Evolutionary conservation across 2,329 filamentous ascomycete genomes (phyloP).

Genomic region (Fusarium albosuccineum): DNA sequence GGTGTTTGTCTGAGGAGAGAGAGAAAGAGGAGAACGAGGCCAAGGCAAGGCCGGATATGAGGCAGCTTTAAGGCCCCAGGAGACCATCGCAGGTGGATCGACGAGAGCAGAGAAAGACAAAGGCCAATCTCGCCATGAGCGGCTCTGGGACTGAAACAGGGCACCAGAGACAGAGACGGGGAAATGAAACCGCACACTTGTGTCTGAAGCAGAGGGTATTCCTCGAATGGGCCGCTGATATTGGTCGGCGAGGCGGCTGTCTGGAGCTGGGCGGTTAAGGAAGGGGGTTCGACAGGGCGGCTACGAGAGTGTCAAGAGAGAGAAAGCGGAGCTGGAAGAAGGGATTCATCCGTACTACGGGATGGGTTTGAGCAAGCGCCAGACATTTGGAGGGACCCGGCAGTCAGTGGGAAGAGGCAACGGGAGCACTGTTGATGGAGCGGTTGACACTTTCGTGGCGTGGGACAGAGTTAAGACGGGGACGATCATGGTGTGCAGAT

Average conservation of each 20-base stretch:
- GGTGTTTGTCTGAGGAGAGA: slow-evolving; percentile 43
- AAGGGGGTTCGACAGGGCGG: slow-evolving; percentile 34
- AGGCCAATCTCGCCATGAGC: slow-evolving; percentile 48
- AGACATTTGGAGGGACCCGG: slow-evolving; percentile 7
- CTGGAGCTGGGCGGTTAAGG: slow-evolving; percentile 51
- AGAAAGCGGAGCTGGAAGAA: slow-evolving; percentile 15
- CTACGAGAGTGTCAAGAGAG: slow-evolving; percentile 29
- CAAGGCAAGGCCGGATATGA: slow-evolving; percentile 46
- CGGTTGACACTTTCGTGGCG: not conserved
- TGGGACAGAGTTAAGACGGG: not conserved
- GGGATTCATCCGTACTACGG: slow-evolving; percentile 24
- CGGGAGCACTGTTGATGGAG: not conserved
- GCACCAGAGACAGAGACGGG: slow-evolving; percentile 37
- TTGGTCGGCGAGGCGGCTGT: slow-evolving; percentile 66
- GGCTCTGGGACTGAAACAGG: slow-evolving; percentile 50
- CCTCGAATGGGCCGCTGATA: slow-evolving; percentile 59
- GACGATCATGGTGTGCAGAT: not conserved
- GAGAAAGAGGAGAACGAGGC: slow-evolving; percentile 37
- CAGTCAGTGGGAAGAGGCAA: slow-evolving; percentile 3
- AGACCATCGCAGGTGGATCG: slow-evolving; percentile 42
- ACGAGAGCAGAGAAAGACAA: slow-evolving; percentile 29
- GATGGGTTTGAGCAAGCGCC: slow-evolving; percentile 45
- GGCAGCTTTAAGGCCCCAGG: slow-evolving; percentile 48
- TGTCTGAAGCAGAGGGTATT: slow-evolving; percentile 62
- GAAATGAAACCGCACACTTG: slow-evolving; percentile 66